Percentiles rank a stretch among this genome's conserved stretches.
Conservation (phyloP, 2,329 filamentous ascomycete species). For the Penicillium thymicola region DNA sequence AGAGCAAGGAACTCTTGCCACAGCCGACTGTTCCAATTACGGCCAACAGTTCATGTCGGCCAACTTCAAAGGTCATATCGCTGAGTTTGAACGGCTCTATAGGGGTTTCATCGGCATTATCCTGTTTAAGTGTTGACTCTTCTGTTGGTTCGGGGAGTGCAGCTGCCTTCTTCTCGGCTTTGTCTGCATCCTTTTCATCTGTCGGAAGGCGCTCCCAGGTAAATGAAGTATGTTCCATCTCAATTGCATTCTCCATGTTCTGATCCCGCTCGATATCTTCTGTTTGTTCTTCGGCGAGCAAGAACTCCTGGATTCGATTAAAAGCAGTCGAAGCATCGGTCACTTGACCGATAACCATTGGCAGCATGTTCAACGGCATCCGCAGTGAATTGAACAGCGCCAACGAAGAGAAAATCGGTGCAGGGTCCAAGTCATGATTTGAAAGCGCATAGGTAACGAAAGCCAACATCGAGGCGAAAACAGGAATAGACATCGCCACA, state of each 20-base stretch:
- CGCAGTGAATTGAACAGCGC: slow-evolving; percentile 90
- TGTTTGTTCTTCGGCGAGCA: slow-evolving; percentile 78
- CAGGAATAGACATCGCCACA: slow-evolving; percentile 76
- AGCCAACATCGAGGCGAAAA: slow-evolving; percentile 91
- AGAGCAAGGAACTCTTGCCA: slow-evolving; percentile 89
- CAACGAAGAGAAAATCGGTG: slow-evolving; percentile 84
- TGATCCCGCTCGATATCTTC: slow-evolving; percentile 64
- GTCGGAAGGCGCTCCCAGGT: slow-evolving; percentile 57
- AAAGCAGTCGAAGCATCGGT: slow-evolving; percentile 86
- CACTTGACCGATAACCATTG: slow-evolving; percentile 81
- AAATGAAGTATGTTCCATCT: slow-evolving; percentile 66
- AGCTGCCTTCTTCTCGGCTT: slow-evolving; percentile 47
- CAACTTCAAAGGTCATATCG: slow-evolving; percentile 36
- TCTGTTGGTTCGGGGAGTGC: slow-evolving; percentile 9
- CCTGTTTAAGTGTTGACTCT: slow-evolving; percentile 4
- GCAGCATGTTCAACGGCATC: slow-evolving; percentile 84
- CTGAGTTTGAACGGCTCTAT: slow-evolving; percentile 42
- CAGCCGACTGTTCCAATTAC: slow-evolving; percentile 67
- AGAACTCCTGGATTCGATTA: slow-evolving; percentile 80
- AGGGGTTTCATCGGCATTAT: slow-evolving; percentile 16
- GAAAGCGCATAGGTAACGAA: slow-evolving; percentile 76
- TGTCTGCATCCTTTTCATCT: slow-evolving; percentile 12
- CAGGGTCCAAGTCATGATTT: slow-evolving; percentile 66
- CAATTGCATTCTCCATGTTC: slow-evolving; percentile 57
- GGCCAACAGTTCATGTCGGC: slow-evolving; percentile 46